Conservation (phyloP, 768 basidiomycete genomes). For the Leccinellum rugosiceps region DNA sequence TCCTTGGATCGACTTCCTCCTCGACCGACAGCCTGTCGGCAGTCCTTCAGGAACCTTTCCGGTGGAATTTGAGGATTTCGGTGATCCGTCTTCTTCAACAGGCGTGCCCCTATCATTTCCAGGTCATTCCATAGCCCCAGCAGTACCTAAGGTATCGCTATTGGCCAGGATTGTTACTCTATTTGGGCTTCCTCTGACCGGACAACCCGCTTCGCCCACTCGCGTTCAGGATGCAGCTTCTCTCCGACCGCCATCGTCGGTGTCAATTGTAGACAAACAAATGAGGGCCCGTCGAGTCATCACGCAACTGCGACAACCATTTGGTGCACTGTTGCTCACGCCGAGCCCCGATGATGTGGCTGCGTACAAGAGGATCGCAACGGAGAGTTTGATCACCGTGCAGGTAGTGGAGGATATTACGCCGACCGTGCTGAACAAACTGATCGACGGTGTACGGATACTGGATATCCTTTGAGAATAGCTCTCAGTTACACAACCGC, state of each 20-base stretch:
- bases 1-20: too few relatives aligned
- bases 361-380: constrained; percentile 11
- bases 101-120: background rate
- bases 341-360: background rate
- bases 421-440: too few relatives aligned
- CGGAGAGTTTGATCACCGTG: constrained; percentile 5
- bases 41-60: too few relatives aligned
- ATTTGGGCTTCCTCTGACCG: background rate
- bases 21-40: too few relatives aligned
- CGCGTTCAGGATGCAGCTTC: too few relatives aligned
- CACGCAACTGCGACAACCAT: constrained; percentile 5
- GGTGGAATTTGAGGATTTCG: too few relatives aligned
- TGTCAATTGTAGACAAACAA: background rate
- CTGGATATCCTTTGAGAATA: constrained; percentile 5
- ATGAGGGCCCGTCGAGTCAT: background rate
- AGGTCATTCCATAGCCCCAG: too few relatives aligned
- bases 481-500: too few relatives aligned
- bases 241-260: too few relatives aligned
- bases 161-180: background rate
- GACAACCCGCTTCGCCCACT: background rate
- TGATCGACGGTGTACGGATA: background rate
- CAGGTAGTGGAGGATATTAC: background rate
- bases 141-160: background rate
- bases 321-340: constrained; percentile 9
- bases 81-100: background rate